Conservation (phyloP, 768 basidiomycete species). For the Lentinula edodes region DNA sequence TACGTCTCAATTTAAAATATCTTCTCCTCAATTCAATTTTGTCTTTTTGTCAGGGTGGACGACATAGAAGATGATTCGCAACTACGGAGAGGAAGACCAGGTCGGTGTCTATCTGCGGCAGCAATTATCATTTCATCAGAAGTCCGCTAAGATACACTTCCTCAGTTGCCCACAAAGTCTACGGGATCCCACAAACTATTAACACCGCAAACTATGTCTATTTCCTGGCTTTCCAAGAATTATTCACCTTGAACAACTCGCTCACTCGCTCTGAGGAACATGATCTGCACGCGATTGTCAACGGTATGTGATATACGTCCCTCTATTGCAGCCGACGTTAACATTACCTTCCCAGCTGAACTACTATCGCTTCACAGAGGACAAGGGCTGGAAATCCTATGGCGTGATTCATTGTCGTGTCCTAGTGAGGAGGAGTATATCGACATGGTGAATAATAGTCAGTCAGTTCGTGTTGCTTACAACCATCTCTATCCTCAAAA, state of each 20-base stretch:
- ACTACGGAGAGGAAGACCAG: conserved; percentile 80
- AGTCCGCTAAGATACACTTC: not conserved
- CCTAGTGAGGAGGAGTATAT: conserved; percentile 95
- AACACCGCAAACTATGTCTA: conserved; percentile 97
- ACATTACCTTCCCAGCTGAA: conserved; percentile 35
- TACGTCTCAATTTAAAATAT: conserved; percentile 26
- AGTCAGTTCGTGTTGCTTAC: conserved; percentile 8
- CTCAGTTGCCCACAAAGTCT: conserved; percentile 89
- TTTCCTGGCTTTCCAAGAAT: conserved; percentile 87
- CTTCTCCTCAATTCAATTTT: not conserved
- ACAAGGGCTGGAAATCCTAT: conserved; percentile 91
- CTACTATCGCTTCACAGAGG: conserved; percentile 88
- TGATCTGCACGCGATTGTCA: conserved; percentile 69
- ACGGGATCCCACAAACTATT: conserved; percentile 94
- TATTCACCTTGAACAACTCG: conserved; percentile 49
- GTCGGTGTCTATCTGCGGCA: conserved; percentile 24
- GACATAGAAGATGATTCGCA: conserved; percentile 93
- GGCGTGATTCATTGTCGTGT: conserved; percentile 87
- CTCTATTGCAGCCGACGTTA: not conserved
- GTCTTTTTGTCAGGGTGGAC: conserved; percentile 57
- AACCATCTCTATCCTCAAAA: not conserved
- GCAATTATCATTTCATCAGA: not conserved
- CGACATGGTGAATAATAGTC: conserved; percentile 95
- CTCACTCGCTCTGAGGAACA: conserved; percentile 21
- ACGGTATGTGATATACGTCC: conserved; percentile 37